Evolutionary conservation across 1,284 basidiomycete genomes (phyloP).

Genomic region (Apiotrichum laibachii): DNA sequence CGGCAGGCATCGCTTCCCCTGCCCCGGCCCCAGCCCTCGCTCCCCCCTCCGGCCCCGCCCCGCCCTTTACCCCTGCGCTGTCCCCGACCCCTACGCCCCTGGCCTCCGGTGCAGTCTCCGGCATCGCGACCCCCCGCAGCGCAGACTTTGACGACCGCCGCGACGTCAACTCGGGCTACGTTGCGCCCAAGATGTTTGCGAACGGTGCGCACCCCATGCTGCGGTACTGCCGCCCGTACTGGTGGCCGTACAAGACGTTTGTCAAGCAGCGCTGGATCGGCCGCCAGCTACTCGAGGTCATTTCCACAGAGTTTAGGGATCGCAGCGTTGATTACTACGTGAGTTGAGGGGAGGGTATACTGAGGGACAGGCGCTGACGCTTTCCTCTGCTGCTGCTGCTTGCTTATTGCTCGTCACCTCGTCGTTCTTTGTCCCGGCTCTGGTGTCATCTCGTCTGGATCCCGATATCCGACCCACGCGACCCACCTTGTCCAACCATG

Average conservation of each 20-base stretch:
- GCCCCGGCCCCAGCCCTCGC: background rate
- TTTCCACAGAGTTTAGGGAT: slow-evolving; percentile 86
- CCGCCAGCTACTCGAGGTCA: slow-evolving; percentile 63
- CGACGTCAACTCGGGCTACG: slow-evolving; percentile 3
- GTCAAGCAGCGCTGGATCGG: slow-evolving; percentile 69
- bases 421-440: background rate
- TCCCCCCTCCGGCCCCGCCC: background rate
- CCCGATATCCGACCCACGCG: too few species aligned
- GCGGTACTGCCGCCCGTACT: slow-evolving; percentile 53
- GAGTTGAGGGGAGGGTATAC: slow-evolving; percentile 46
- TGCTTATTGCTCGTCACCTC: too few species aligned
- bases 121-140: too few species aligned
- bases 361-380: background rate
- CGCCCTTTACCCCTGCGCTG: background rate
- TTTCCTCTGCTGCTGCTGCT: background rate
- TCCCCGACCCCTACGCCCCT: background rate
- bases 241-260: slow-evolving; percentile 71
- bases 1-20: too few species aligned
- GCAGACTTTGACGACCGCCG: background rate
- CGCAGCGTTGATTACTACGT: slow-evolving; percentile 90
- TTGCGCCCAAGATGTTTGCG: slow-evolving; percentile 17
- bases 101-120: background rate
- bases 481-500: too few species aligned
- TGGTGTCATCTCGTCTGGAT: background rate
- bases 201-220: slow-evolving; percentile 49